A percentile compares a stretch with the other conserved stretches of the same genome.
Evolutionary conservation across 2,329 filamentous ascomycete species (phyloP).

Genomic region (Didymellaceae sp.): DNA sequence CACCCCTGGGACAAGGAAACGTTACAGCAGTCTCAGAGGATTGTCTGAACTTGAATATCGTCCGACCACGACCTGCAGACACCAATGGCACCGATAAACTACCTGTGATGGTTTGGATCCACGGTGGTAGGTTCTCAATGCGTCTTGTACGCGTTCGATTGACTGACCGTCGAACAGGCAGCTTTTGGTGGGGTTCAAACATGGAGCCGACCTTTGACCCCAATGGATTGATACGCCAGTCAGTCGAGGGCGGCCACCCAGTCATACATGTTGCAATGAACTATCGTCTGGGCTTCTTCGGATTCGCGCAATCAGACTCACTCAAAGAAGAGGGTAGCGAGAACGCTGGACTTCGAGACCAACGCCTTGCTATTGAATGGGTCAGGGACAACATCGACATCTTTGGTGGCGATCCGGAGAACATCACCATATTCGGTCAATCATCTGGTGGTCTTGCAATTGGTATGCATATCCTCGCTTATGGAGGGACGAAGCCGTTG

Average conservation of each 20-base stretch:
- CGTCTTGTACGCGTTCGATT: background rate
- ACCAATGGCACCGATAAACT: constrained; percentile 47
- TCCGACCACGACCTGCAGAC: constrained; percentile 56
- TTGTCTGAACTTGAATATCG: constrained; percentile 67
- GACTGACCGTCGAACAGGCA: constrained; percentile 17
- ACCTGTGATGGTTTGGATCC: constrained; percentile 67
- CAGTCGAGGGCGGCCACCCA: constrained; percentile 51
- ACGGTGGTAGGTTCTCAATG: constrained; percentile 50
- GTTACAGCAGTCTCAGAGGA: constrained; percentile 57
- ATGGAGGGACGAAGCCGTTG: constrained; percentile 38
- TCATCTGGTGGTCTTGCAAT: constrained; percentile 46
- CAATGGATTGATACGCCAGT: constrained; percentile 56
- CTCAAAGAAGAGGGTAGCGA: constrained; percentile 42
- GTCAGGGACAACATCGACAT: constrained; percentile 45
- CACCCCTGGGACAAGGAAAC: constrained; percentile 41
- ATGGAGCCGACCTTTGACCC: constrained; percentile 49
- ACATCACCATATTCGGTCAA: constrained; percentile 51
- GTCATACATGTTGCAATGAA: constrained; percentile 48
- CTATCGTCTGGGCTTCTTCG: constrained; percentile 50
- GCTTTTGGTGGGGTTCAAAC: constrained; percentile 38
- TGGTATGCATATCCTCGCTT: constrained; percentile 45
- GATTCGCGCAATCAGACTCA: constrained; percentile 45
- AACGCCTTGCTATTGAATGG: constrained; percentile 50
- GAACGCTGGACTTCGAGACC: constrained; percentile 50
- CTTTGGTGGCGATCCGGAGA: constrained; percentile 45